Evolutionary conservation across 1,284 basidiomycete genomes (phyloP).

Genomic region (Mycosarcoma mackinlayi): DNA sequence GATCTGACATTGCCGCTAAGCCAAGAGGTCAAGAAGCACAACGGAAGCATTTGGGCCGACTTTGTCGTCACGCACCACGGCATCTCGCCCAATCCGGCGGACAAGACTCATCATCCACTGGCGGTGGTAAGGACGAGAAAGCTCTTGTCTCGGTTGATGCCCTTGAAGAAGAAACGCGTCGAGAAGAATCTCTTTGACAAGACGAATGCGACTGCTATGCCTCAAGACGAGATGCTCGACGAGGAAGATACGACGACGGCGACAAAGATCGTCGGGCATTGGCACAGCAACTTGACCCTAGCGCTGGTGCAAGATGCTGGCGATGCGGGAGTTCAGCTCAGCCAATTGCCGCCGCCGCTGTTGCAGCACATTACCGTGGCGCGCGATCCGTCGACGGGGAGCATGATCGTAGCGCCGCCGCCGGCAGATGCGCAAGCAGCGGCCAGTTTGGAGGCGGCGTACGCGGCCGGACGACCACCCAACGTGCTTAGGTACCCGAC

Average conservation of each 20-base stretch:
- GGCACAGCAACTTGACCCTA: constrained; percentile 89
- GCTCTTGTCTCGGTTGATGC: constrained; percentile 83
- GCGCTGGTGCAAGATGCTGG: constrained; percentile 77
- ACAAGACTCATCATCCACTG: constrained; percentile 69
- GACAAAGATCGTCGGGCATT: constrained; percentile 79
- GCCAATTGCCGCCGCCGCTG: constrained; percentile 76
- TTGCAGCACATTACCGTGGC: constrained; percentile 63
- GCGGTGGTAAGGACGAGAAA: constrained; percentile 83
- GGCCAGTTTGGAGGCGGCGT: constrained; percentile 17
- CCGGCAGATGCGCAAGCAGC: constrained; percentile 6
- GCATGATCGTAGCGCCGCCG: constrained; percentile 20
- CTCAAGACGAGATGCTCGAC: constrained; percentile 65
- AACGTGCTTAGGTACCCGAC: constrained; percentile 73
- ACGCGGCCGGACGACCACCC: constrained; percentile 12
- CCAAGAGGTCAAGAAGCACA: constrained; percentile 30
- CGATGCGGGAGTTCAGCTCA: constrained; percentile 73
- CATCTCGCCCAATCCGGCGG: constrained; percentile 75
- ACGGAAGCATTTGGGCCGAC: constrained; percentile 77
- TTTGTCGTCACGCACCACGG: constrained; percentile 80
- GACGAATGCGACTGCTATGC: constrained; percentile 6
- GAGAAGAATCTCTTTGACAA: constrained; percentile 81
- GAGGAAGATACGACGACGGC: constrained; percentile 69
- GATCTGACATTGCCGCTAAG: constrained; percentile 39
- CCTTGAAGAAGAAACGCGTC: constrained; percentile 79
- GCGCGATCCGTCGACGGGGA: constrained; percentile 18